Evolutionary conservation across 495 filamentous ascomycete species (phyloP).

Genomic region (Staphylotrichum tortipilum): DNA sequence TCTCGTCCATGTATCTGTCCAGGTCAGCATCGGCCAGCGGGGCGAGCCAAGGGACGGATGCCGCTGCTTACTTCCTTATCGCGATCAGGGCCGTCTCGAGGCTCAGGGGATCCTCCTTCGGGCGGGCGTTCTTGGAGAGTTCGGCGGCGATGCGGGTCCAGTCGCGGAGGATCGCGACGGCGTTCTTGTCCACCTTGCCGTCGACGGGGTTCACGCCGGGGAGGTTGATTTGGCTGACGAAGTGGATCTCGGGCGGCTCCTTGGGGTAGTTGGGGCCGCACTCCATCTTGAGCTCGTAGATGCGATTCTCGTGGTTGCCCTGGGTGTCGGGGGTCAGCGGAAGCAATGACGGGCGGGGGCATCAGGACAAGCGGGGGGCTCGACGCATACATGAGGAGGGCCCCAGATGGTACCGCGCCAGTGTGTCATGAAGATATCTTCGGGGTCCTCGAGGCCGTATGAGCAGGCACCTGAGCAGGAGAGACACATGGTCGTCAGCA

Average conservation of each 20-base stretch:
- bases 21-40: constrained; percentile 14
- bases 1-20: constrained; percentile 83
- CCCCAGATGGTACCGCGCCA: constrained; percentile 98
- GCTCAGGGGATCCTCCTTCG: constrained; percentile 29
- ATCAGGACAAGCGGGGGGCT: too few species aligned
- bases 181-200: constrained; percentile 77
- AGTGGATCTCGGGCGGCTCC: constrained; percentile 76
- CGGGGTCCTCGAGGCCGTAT: constrained; percentile 88
- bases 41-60: not conserved
- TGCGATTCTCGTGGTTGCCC: constrained; percentile 96
- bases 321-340: constrained; percentile 29
- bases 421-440: constrained; percentile 94
- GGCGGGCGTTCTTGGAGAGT: constrained; percentile 43
- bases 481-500: not conserved
- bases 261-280: constrained; percentile 88
- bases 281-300: constrained; percentile 96
- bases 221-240: constrained; percentile 88
- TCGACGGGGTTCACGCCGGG: constrained; percentile 76
- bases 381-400: constrained; percentile 69
- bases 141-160: constrained; percentile 90
- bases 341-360: too few species aligned
- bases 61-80: constrained; percentile 19
- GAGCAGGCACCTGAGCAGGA: constrained; percentile 74
- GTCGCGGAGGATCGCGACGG: constrained; percentile 71
- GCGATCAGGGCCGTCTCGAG: constrained; percentile 47